Conservation (phyloP, 2,329 filamentous ascomycete species). For the Ascocoryne sarcoides region DNA sequence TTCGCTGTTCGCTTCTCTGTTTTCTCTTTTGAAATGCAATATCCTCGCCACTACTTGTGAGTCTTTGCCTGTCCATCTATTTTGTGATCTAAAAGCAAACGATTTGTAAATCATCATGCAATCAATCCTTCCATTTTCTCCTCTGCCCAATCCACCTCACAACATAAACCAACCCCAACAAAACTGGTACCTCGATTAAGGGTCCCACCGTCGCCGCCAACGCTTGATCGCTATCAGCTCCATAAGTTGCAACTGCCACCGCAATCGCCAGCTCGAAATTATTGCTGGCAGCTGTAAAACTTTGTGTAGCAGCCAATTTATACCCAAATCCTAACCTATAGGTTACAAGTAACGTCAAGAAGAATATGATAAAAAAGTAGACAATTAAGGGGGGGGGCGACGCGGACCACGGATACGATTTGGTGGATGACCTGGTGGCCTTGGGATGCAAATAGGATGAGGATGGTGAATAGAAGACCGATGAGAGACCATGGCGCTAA, state of each 20-base stretch:
- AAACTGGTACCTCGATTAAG: constrained; percentile 76
- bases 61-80: no score
- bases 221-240: constrained; percentile 68
- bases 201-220: constrained; percentile 78
- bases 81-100: no score
- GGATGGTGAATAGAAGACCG: constrained; percentile 77
- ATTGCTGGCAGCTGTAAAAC: constrained; percentile 84
- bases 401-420: constrained; percentile 72
- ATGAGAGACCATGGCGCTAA: constrained; percentile 68
- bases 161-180: constrained; percentile 69
- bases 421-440: constrained; percentile 70
- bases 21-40: no score
- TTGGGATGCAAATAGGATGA: constrained; percentile 78
- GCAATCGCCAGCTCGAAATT: constrained; percentile 92
- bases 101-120: no score
- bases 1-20: no score
- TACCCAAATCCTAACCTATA: constrained; percentile 67
- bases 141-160: constrained; percentile 49
- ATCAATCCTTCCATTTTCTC: constrained; percentile 28
- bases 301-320: constrained; percentile 62
- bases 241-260: constrained; percentile 75
- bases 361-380: constrained; percentile 73
- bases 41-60: no score
- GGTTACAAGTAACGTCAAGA: constrained; percentile 53
- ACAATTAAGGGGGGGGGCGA: constrained; percentile 70